Evolutionary conservation across 148 eudicot species (phyloP).

Genomic region (Rhododendron kiyosumense): DNA sequence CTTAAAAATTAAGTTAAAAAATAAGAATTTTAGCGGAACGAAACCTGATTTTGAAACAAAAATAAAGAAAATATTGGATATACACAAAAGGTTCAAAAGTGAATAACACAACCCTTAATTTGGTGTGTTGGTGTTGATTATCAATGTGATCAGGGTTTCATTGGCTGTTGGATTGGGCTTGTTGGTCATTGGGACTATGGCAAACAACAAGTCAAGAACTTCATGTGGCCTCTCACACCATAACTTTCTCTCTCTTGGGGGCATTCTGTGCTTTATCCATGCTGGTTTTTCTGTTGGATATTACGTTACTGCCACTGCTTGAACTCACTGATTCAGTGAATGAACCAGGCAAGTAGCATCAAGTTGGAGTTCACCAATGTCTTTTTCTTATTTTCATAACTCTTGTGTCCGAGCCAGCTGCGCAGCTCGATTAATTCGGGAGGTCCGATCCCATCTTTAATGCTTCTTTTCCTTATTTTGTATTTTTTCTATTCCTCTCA

Average conservation of each 20-base stretch:
- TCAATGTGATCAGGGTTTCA: constrained; percentile 1
- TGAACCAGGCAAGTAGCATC: not conserved
- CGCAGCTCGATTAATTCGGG: no score
- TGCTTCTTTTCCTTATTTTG: not conserved
- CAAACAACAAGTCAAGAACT: constrained; percentile 49
- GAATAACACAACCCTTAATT: constrained; percentile 20
- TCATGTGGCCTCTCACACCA: constrained; percentile 18
- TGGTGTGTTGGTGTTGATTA: constrained; percentile 5
- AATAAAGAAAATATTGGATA: not conserved
- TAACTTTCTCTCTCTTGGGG: constrained; percentile 15
- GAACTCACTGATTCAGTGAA: not conserved
- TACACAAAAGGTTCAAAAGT: not conserved
- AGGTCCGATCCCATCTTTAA: no score
- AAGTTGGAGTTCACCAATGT: not conserved
- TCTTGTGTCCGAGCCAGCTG: no score
- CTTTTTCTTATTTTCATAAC: not conserved
- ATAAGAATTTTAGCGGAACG: no score
- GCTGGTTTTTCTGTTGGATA: constrained; percentile 48
- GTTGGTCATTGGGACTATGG: constrained; percentile 64
- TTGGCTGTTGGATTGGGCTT: constrained; percentile 43
- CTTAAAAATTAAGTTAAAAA: no score
- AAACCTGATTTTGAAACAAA: not conserved
- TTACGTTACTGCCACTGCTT: constrained; percentile 51
- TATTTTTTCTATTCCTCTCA: not conserved
- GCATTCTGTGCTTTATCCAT: constrained; percentile 43